A percentile compares a stretch with the other conserved stretches of the same genome.
These are phyloP conservation scores for Trichoderma pleuroti DNA, from an alignment of 2,329 filamentous ascomycete species.

Conservation along the genomic window DNA sequence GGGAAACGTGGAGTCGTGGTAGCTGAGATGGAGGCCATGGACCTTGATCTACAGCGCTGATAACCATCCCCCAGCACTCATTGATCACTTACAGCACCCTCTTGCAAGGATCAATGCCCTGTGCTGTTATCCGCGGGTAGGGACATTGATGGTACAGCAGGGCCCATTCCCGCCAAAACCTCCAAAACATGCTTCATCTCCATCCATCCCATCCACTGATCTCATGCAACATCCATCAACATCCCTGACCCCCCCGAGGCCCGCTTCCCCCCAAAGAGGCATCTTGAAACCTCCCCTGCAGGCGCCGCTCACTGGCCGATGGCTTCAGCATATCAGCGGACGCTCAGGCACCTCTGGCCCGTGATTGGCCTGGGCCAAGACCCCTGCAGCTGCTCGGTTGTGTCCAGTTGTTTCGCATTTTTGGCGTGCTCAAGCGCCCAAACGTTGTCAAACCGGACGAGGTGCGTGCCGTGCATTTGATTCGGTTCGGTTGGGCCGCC, in stretches of 20 bases:
- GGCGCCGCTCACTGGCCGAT: conserved; percentile 4
- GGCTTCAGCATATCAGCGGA: conserved; percentile 12
- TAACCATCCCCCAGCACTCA: background rate
- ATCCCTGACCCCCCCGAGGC: background rate
- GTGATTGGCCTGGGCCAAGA: conserved; percentile 9
- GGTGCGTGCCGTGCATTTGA: background rate
- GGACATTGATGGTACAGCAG: background rate
- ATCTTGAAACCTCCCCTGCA: conserved; percentile 12
- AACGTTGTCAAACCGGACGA: background rate
- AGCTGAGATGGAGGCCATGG: background rate
- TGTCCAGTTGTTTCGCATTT: background rate
- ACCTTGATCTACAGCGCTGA: background rate
- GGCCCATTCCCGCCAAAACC: background rate
- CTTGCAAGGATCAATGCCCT: background rate
- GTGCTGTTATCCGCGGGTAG: background rate
- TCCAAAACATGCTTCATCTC: background rate
- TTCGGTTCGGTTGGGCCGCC: background rate
- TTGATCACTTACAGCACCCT: background rate
- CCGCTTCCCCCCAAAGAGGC: background rate
- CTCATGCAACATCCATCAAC: background rate
- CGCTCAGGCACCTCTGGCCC: conserved; percentile 11
- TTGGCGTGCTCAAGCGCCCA: background rate
- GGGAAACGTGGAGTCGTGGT: background rate
- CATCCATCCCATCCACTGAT: background rate
- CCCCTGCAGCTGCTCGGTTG: background rate